Base-by-base conservation (phyloP, 768 basidiomycete species). In the Mycena leptocephala region DNA sequence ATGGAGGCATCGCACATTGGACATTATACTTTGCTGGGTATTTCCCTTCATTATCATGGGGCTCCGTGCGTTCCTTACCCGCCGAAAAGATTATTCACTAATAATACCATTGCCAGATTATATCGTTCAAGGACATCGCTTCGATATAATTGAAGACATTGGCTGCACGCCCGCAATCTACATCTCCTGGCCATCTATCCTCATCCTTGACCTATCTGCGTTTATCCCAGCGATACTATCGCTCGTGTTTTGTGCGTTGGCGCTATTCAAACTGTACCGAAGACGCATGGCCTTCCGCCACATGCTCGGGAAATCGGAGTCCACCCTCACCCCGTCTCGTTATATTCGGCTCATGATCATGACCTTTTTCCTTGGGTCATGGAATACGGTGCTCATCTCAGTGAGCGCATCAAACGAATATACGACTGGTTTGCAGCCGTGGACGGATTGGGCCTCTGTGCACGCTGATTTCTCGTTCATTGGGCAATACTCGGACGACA, bases 261-360 rank as follows among this genome's bases (percentile, higher is more conserved):
- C 90, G 4, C 81, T 90, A 46, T 80, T 80, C n/a, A 84, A 83
- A 67, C 89, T 91, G 79, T 80, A 87, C 63, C 76, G 79, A 5
- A 83, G 87, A 4, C 87, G 90, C 6, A 72, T 87, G 22, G 84
- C 88, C 32, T 90, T 92, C 80, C 77, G 79, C 22, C 66, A 83
- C 26, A 72, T 87, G 11, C 80, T 90, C 4, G 61, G 65, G n/a
- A 73, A 77, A 81, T 1, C 78, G 1, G 74, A 70, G 0, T 78
- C 80, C 1, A 81, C 84, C 18, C 82, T 88, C 10, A 85, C 82
- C 13, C 83, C 82, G 8, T 82, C 81, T 18, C 83, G 85, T 20
- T 92, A 90, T 73, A 62, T 92, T 28, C 89, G 92, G 8, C 86
- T 92, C 16, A 84, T 91, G 75, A 83, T 86, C 14, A 83, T 92